A percentile compares a stretch with the other conserved stretches of the same genome.
These are phyloP conservation scores for Pichia paraexigua DNA, from an alignment of 805 yeast genomes.

Conservation along the genomic window DNA sequence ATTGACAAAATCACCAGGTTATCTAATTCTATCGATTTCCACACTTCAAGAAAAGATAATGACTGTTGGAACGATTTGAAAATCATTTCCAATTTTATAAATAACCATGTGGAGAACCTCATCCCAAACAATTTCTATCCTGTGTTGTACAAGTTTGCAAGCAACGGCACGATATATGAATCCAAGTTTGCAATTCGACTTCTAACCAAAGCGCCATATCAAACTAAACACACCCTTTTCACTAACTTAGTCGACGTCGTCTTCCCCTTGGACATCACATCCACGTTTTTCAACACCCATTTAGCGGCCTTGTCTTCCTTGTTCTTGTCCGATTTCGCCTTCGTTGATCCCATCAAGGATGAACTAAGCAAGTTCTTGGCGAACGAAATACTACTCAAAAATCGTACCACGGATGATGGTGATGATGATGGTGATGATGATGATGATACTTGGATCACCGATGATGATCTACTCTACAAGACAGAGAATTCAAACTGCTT, in stretches of 20 bases:
- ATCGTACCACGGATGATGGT: conserved; percentile 22
- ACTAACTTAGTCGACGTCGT: conserved; percentile 33
- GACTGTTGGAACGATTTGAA: conserved; percentile 38
- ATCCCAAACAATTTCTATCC: conserved; percentile 27
- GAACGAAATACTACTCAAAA: conserved; percentile 51
- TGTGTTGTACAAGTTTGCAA: conserved; percentile 39
- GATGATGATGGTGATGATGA: conserved; percentile 24
- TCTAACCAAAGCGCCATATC: conserved; percentile 37
- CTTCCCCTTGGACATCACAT: conserved; percentile 42
- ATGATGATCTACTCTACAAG: conserved; percentile 15
- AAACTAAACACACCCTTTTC: conserved; percentile 31
- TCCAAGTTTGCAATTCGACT: conserved; percentile 60
- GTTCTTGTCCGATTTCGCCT: conserved; percentile 38
- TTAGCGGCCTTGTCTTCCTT: conserved; percentile 55
- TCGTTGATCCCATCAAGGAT: conserved; percentile 42
- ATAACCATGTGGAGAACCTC: conserved; percentile 11
- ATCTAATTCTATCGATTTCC: not conserved
- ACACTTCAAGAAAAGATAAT: not conserved
- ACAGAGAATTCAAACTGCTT: conserved; percentile 13
- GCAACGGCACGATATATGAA: conserved; percentile 47
- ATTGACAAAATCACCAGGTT: conserved; percentile 19
- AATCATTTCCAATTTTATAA: conserved; percentile 52
- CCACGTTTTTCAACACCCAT: conserved; percentile 41
- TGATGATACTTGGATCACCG: conserved; percentile 21
- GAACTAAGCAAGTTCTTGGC: conserved; percentile 55